phyloP scores from a whole-genome alignment of 192 early-diverging fungal genomes.

The Coemansia reversa region DNA sequence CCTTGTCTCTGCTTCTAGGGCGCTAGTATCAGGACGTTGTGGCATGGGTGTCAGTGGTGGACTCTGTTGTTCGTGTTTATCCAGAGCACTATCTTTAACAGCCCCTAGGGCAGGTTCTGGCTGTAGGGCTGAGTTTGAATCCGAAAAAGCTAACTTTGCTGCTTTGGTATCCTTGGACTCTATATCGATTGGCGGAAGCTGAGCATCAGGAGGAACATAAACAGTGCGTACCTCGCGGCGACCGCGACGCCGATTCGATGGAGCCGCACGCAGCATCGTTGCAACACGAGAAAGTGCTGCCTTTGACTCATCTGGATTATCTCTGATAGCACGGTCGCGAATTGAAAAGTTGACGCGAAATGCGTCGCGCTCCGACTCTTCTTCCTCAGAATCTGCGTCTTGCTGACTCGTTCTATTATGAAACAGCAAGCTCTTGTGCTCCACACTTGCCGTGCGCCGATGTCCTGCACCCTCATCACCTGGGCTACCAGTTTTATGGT shows the following conservation, averaged over 20 bases:
- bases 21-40: not conserved
- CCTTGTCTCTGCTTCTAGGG: no score
- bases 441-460: constrained; percentile 33
- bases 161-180: not conserved
- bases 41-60: constrained; percentile 1
- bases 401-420: constrained; percentile 2
- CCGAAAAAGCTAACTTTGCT: no score
- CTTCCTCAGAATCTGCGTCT: constrained; percentile 4
- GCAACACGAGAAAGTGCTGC: constrained; percentile 44
- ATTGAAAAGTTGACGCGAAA: constrained; percentile 54
- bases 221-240: constrained; percentile 52
- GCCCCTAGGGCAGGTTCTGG: no score
- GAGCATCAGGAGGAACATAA: constrained; percentile 26
- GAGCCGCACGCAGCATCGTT: constrained; percentile 41
- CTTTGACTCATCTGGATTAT: constrained; percentile 50
- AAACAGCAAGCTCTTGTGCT: constrained; percentile 1
- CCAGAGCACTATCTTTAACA: no score
- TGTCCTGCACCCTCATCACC: constrained; percentile 11
- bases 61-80: not conserved
- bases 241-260: constrained; percentile 21
- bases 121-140: no score
- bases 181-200: not conserved
- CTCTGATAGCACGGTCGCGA: constrained; percentile 43
- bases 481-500: not conserved
- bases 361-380: constrained; percentile 19